Evolutionary conservation across 1,284 basidiomycete genomes (phyloP).

Genomic region (Mycena citricolor): DNA sequence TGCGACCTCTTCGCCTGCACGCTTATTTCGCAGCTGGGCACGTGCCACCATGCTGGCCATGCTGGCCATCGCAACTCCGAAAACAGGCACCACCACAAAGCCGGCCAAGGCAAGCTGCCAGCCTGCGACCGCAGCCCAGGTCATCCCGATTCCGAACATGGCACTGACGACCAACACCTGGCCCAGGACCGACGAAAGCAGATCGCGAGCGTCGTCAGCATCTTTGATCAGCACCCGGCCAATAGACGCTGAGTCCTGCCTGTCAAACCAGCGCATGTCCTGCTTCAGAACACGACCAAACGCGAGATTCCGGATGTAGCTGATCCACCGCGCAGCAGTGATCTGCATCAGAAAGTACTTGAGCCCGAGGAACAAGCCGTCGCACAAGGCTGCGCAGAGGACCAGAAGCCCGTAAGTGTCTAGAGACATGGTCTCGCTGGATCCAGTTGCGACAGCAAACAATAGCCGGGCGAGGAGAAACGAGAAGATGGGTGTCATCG

Average conservation of each 20-base stretch:
- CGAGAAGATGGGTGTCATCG: slow-evolving; percentile 78
- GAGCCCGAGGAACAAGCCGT: slow-evolving; percentile 58
- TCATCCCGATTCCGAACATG: slow-evolving; percentile 69
- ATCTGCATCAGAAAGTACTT: slow-evolving; percentile 66
- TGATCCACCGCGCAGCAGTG: slow-evolving; percentile 68
- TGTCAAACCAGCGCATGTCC: slow-evolving; percentile 80
- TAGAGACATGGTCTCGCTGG: slow-evolving; percentile 50
- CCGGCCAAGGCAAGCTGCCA: slow-evolving; percentile 85
- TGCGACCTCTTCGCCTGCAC: slow-evolving; percentile 67
- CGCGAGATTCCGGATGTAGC: slow-evolving; percentile 52
- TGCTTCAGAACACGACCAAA: slow-evolving; percentile 62
- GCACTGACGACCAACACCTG: slow-evolving; percentile 60
- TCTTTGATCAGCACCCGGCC: slow-evolving; percentile 66
- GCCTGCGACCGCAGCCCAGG: slow-evolving; percentile 74
- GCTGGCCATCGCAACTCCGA: slow-evolving; percentile 56
- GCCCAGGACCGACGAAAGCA: slow-evolving; percentile 64
- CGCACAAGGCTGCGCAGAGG: slow-evolving; percentile 58
- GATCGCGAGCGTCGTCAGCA: slow-evolving; percentile 71
- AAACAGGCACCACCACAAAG: slow-evolving; percentile 71
- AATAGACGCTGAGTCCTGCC: slow-evolving; percentile 3
- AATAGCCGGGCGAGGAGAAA: slow-evolving; percentile 71
- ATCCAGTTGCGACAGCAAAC: slow-evolving; percentile 59
- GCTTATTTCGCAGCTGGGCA: slow-evolving; percentile 71
- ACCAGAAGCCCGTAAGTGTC: slow-evolving; percentile 53
- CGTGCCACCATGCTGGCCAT: slow-evolving; percentile 58